Evolutionary conservation across 2,329 filamentous ascomycete genomes (phyloP).

Genomic region (Pochonia chlamydosporia): DNA sequence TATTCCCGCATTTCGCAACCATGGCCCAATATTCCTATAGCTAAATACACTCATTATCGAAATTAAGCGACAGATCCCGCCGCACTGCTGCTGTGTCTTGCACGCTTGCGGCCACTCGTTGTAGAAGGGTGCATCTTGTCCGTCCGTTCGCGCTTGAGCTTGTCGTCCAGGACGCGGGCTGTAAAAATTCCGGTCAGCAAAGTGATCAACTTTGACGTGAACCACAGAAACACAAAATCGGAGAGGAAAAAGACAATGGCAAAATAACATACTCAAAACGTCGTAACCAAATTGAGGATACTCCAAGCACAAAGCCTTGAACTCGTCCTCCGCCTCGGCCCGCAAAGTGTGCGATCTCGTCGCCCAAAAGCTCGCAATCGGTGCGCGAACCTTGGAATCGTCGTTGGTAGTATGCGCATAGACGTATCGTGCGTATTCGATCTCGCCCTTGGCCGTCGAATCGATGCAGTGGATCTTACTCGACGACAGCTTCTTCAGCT

Average conservation of each 20-base stretch:
- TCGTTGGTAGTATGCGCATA: constrained; percentile 69
- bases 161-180: constrained; percentile 61
- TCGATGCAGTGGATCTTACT: constrained; percentile 90
- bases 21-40: too few relatives aligned
- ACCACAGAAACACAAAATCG: not conserved
- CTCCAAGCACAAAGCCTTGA: constrained; percentile 78
- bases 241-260: not conserved
- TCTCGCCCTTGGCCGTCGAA: constrained; percentile 82
- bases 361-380: constrained; percentile 89
- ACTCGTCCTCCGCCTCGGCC: constrained; percentile 80
- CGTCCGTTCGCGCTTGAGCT: constrained; percentile 57
- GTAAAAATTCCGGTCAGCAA: constrained; percentile 11
- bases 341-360: constrained; percentile 73
- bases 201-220: not conserved
- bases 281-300: constrained; percentile 91
- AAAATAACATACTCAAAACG: constrained; percentile 62
- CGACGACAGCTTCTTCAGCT: constrained; percentile 71
- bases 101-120: constrained; percentile 50
- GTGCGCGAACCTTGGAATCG: constrained; percentile 69
- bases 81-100: constrained; percentile 42
- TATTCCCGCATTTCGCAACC: too few relatives aligned
- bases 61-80: not conserved
- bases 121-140: constrained; percentile 50
- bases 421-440: constrained; percentile 85
- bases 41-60: not conserved